Base-by-base conservation (phyloP, 768 basidiomycete species). In the Dioszegia hungarica region DNA sequence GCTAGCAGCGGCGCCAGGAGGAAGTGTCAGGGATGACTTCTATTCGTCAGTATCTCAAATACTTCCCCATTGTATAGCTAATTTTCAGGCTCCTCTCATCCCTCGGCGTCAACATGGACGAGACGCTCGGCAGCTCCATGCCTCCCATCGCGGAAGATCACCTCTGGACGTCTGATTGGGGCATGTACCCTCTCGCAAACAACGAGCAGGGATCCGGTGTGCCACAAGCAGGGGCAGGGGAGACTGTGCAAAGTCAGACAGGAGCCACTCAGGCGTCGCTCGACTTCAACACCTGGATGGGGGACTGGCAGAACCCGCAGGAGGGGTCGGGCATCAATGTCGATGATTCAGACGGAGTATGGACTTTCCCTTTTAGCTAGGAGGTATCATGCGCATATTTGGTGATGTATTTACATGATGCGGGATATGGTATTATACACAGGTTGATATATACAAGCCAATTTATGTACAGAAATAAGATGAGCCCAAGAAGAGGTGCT, bases 11-110 rank as follows among this genome's bases (percentile, higher is more conserved):
- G 49, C 38, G n/a, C 40, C 44, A 31, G 56, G 56, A 8, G 51
- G 55, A 12, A 60, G 66, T 19, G 41, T 57, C n/a, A 41, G 63
- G 31, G 62, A 67, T 22, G 66, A 67, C 47, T 62, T 67, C 56
- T 64, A 62, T 27, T 61, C 66, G 62, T 67, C 25, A 31, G 62
- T 63, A 10, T 24, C n/a, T 34, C 8, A 12, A 19, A 38, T 40
- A 2, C 22, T 37, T 20, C 15, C 2, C 8, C 19, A 50, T 20
- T 6, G 10, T 22, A 11, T 33, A 36, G 33, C 34, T 14, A 38
- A 12, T 10, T 3, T 5, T 8, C 39, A 54, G 52, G 2, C 40
- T 54, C 17, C 25, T 54, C 11, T 31, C 38, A 4, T 54, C 52
- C 8, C 52, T 54, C 27, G 52, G 52, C 10, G 52, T 54, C n/a